Conservation (phyloP, 2,329 filamentous ascomycete genomes). For the Aspergillus sp. region DNA sequence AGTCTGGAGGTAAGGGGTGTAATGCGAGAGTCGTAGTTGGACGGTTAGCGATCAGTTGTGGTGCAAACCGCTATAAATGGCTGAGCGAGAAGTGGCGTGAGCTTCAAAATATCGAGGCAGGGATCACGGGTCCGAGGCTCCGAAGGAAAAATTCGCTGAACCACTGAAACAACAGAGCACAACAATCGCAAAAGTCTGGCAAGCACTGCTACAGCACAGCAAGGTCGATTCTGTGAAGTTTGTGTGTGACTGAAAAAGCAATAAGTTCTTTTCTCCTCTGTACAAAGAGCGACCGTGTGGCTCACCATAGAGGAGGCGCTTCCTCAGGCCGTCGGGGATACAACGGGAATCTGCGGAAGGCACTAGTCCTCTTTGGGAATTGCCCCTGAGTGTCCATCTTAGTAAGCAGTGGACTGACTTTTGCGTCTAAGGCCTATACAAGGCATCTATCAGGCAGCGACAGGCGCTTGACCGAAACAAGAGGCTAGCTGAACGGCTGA, state of each 20-base stretch:
- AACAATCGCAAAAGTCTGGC: background rate
- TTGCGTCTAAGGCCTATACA: background rate
- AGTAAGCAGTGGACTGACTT: background rate
- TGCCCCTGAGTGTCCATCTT: background rate
- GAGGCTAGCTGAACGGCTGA: background rate
- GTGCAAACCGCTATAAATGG: constrained; percentile 20
- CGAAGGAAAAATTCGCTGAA: constrained; percentile 19
- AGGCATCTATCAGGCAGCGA: background rate
- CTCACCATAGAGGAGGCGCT: background rate
- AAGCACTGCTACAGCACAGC: background rate
- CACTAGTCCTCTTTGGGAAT: background rate
- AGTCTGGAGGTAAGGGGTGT: background rate
- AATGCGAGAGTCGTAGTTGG: constrained; percentile 14
- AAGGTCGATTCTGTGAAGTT: background rate
- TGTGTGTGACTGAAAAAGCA: background rate
- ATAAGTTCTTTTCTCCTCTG: background rate
- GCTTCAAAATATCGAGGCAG: constrained; percentile 22
- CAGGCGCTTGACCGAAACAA: background rate
- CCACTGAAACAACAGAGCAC: background rate
- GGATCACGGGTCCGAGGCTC: constrained; percentile 23
- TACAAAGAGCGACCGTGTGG: background rate
- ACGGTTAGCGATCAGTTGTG: constrained; percentile 9
- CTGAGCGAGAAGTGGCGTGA: constrained; percentile 26
- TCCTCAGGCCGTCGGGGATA: background rate
- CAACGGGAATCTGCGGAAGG: background rate